Evolutionary conservation across 352 stramenopile genomes (phyloP), one percentile per base, ranked within the genome.

Genomic region (Phytophthora fragariaefolia): DNA sequence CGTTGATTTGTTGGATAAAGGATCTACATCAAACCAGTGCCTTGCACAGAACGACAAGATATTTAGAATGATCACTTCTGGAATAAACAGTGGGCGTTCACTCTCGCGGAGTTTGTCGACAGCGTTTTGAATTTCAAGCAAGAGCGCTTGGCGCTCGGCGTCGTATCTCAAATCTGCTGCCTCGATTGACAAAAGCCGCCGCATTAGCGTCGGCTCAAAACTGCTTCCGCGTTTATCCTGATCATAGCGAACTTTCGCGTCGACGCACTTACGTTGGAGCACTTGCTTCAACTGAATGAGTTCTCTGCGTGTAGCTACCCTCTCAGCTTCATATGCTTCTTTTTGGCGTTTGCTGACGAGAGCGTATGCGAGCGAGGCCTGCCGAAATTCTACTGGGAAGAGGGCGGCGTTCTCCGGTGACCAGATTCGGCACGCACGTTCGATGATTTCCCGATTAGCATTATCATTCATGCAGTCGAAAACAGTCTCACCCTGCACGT

Each of bases 191-290:
- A 67, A 60, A 23, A 89, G 68, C 32, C 75, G 75, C 40, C 64
- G 66, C 32, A 86, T 18, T 0, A 89, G 53, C 13, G 77, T 83
- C 4, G 80, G 65, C 45, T 83, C 76, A 34, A 73, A 67, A 18
- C 63, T 74, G 22, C 73, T 80, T 27, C 26, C 36, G 1, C 68
- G 66, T 13, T 76, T 36, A 6, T 71, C 65, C 53, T 84, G 61
- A 34, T 89, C 82, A 23, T 80, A 89, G 49, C 66, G 68, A 47
- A 92, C 73, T 69, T 85, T 88, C 10, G 75, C 61, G 23, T 91
- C 79, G 1, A 73, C 76, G 9, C 76, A 71, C 36, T 74, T 64
- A 4, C 83, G 74, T 18, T 83, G 71, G 10, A 90, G 48, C 3
- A 24, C 51, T n/a, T 76, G 64, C 18, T 77, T 77, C 18, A 69